Evolutionary conservation across 2,329 filamentous ascomycete genomes (phyloP), one percentile per base, ranked within the genome.

Genomic region (Apiospora kogelbergensis): DNA sequence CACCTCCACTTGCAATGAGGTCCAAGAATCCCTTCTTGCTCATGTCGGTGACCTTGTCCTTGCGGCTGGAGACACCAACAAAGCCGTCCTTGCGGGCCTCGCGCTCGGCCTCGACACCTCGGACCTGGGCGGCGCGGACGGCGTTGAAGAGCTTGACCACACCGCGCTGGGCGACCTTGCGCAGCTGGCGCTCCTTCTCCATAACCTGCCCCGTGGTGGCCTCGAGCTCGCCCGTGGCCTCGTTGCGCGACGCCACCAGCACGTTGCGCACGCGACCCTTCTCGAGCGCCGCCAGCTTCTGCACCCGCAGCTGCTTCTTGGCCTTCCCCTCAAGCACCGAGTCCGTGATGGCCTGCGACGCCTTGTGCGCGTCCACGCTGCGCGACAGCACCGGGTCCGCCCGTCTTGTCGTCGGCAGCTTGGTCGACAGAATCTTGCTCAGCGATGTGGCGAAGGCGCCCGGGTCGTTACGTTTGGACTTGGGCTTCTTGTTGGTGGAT

Each of bases 131-230:
- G 26, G 93, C 93, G 60, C 95, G 87, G 41, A 99, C 94, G 0
- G 96, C 96, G 80, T 98, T 98, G 82, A 99, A 99, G 69, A 99
- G 85, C 84, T 95, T 97, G 30, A 98, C 91, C 48, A 99, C 96
- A 88, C 95, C 95, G 68, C 94, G 88, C 81, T 98, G 94, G 60
- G 95, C 95, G 65, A 93, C 94, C 84, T 97, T 96, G 76, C 93
- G 89, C 76, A 98, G 80, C 72, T 89, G 85, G 82, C 90, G 91
- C 84, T 98, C 95, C 75, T 90, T 88, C 76, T 92, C 93, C 76
- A 89, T 78, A 33, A 88, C 85, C 71, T 86, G 83, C 20, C 82
- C 82, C 33, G 86, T 86, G 24, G 87, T 88, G 68, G 85, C 63
- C 37, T 44, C 80, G 30, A 37, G 53, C 53, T 33, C 53, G 9